Base-by-base conservation (phyloP, 352 stramenopile genomes). In the Albugo laibachii region DNA sequence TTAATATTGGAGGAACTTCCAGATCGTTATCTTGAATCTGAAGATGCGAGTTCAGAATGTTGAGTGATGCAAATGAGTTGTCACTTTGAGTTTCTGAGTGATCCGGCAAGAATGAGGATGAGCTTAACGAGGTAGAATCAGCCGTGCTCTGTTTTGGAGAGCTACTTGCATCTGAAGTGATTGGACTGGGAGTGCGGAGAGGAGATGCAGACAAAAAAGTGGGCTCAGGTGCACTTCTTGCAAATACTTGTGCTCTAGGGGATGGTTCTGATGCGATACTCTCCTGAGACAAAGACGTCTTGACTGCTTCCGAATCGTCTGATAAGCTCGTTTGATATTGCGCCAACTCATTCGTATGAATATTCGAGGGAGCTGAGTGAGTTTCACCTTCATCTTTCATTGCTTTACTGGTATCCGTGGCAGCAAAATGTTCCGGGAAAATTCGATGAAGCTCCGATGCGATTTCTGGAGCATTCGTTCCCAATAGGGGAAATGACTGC, bases 371-470 rank as follows among this genome's bases (percentile, higher is more conserved):
- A 31, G 8, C 24, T 31, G 24, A 3, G 24, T 31, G 24, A 8
- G 8, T 31, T 31, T 31, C 24, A 31, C 24, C 24, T 31, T 31
- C 24, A 31, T 31, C 24, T 31, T 31, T 31, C 3, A 8, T 8
- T 31, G 49, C 47, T 65, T 58, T 66, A 36, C 69, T 57, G 43
- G 58, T 62, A 38, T 84, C 71, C 41, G 71, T 58, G 1, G 67
- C 74, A 2, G 75, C 66, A 41, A 85, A 88, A 36, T 88, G 72
- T 52, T 88, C 75, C 1, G 75, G 75, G 37, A 88, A 88, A 48
- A 88, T 85, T 19, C 75, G 72, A 51, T 85, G 61, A 35, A 88
- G 60, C 27, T 83, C 72, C 0, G 58, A 73, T 41, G 77, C 77
- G 18, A 85, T 48, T 50, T 85, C 72, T 15, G 72, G 68, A 1